Percentiles rank a stretch among this genome's conserved stretches.
Evolutionary conservation across 768 basidiomycete species (phyloP).

Genomic region (Tricholoma flavovirens): DNA sequence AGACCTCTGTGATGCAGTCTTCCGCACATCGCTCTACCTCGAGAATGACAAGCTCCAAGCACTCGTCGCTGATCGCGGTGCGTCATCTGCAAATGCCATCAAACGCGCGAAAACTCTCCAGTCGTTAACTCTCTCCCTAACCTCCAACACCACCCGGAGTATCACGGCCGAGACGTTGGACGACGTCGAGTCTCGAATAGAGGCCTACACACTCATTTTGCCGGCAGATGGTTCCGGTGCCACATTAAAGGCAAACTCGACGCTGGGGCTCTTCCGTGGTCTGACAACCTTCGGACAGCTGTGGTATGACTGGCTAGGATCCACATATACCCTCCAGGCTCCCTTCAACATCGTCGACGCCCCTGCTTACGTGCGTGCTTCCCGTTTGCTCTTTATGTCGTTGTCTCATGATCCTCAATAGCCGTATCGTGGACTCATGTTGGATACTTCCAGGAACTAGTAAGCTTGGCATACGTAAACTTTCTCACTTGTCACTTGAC

Average conservation of each 20-base stretch:
- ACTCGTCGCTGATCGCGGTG: constrained; percentile 57
- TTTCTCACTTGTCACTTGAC: not conserved
- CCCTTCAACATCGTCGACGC: constrained; percentile 56
- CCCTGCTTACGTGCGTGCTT: constrained; percentile 55
- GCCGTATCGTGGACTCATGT: constrained; percentile 73
- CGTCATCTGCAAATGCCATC: constrained; percentile 38
- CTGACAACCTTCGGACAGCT: constrained; percentile 70
- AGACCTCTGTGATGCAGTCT: constrained; percentile 52
- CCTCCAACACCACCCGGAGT: constrained; percentile 27
- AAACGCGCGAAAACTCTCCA: constrained; percentile 35
- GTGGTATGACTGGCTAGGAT: constrained; percentile 53
- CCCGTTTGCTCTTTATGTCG: not conserved
- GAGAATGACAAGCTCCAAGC: constrained; percentile 51
- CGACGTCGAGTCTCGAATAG: constrained; percentile 47
- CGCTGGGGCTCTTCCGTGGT: constrained; percentile 66
- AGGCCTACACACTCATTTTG: constrained; percentile 55
- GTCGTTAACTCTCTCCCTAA: constrained; percentile 41
- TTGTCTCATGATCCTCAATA: constrained; percentile 17
- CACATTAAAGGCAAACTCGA: constrained; percentile 53
- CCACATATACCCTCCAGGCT: constrained; percentile 48
- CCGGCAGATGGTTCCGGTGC: constrained; percentile 53
- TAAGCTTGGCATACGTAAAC: constrained; percentile 23
- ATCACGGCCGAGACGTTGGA: constrained; percentile 53
- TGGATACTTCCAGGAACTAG: constrained; percentile 79
- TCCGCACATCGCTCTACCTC: constrained; percentile 39